Evolutionary conservation across 495 filamentous ascomycete genomes (phyloP).

Genomic region (Talaromyces proteolyticus): DNA sequence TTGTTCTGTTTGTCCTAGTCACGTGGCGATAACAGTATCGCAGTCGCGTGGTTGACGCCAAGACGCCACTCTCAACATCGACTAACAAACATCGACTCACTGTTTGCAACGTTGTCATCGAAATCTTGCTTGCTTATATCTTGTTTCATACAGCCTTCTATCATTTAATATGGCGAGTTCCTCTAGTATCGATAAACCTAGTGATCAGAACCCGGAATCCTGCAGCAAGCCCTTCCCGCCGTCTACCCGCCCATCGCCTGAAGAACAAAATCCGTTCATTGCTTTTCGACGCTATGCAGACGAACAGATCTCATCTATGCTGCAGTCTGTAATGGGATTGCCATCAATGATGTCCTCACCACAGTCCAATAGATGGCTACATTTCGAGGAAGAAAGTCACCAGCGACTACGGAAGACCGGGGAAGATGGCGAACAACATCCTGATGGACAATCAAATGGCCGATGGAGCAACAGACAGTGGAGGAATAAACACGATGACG

Average conservation of each 20-base stretch:
- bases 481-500: not conserved
- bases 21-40: conserved; percentile 22
- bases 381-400: conserved; percentile 26
- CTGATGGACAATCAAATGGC: not conserved
- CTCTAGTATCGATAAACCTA: not conserved
- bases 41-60: too few species aligned
- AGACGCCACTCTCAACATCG: too few species aligned
- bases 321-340: conserved; percentile 46
- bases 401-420: conserved; percentile 13
- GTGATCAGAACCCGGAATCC: not conserved
- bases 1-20: conserved; percentile 11
- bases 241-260: conserved; percentile 2
- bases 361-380: conserved; percentile 26
- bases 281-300: conserved; percentile 56
- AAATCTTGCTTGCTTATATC: conserved; percentile 1
- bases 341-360: conserved; percentile 27
- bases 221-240: not conserved
- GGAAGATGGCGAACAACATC: conserved; percentile 10
- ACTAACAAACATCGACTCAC: too few species aligned
- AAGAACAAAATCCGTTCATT: conserved; percentile 51
- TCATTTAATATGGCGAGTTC: not conserved
- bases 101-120: conserved; percentile 2
- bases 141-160: not conserved
- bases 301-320: conserved; percentile 48
- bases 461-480: not conserved